Base-by-base conservation (phyloP, 73 alveolate species). In the Halteria grandinella region DNA sequence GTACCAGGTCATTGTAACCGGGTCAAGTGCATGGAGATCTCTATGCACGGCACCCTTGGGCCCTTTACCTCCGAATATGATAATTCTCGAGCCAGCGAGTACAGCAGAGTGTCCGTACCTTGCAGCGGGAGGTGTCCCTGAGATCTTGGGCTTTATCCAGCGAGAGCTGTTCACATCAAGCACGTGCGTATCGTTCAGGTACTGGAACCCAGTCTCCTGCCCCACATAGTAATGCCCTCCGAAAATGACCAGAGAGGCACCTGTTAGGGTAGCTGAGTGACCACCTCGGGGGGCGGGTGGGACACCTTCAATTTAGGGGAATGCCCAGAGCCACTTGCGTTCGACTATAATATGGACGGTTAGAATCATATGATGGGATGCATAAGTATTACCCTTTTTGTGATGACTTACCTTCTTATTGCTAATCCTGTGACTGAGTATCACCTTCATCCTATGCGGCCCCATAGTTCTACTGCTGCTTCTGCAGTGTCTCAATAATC, bases 281-380 rank as follows among this genome's bases (percentile, higher is more conserved):
- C 99, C 99, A 25, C 99, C 99, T 81, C 99, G 55, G 3, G 99
- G 97, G 47, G 97, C 76, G 49, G 99, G 99, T 8, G 99, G 99
- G 41, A 95, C 94, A 47, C 98, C 98, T 54, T 93, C 98, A 52
- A 91, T 91, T 34, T 86, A 83, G 5, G 95, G 95, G 47, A 87
- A 83, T 2, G 97, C 97, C 97, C 97, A 90, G n/a, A 86, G 74
- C 97, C 97, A 90, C 62, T 90, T 90, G 72, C 97, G 59, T 29
- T 74, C 90, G 24, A 85, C 97, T 79, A 77, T 53, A 33, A 72
- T 69, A 55, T 64, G 10, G 44, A 6, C 8, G 31, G 41, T 32
- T 41, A 12, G 6, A 4, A 23, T 4, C 25, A 32, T 14, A 12
- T 7, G 36, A 28, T 53, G 6, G 6, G 28, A 41, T 14, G 10